A percentile compares a stretch with the other conserved stretches of the same genome.
Conservation (phyloP, 2,329 filamentous ascomycete species). For the Grosmannia huntii region DNA sequence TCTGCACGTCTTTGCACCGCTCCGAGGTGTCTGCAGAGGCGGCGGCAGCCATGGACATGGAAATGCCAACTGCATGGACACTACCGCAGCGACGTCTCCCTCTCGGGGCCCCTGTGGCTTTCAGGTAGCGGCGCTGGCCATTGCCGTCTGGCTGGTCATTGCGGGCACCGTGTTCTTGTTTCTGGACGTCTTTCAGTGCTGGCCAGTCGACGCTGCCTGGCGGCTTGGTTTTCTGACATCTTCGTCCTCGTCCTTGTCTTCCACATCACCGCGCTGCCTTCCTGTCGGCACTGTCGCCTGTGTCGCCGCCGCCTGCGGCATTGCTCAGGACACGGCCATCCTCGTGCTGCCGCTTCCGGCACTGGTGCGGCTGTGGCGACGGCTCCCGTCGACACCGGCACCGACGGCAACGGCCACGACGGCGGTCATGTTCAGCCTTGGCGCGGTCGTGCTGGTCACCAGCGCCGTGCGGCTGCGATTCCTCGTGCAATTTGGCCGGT, state of each 20-base stretch:
- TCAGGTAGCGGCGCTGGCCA: constrained; percentile 13
- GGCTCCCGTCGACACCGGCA: background rate
- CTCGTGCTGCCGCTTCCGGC: constrained; percentile 22
- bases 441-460: constrained; percentile 23
- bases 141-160: constrained; percentile 16
- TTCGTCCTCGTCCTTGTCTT: background rate
- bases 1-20: constrained; percentile 18
- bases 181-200: constrained; percentile 24
- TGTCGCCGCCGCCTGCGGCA: constrained; percentile 19
- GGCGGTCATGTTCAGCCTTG: constrained; percentile 25
- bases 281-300: constrained; percentile 20
- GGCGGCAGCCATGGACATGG: background rate
- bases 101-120: constrained; percentile 10
- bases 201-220: constrained; percentile 21
- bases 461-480: constrained; percentile 24
- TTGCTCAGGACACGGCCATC: constrained; percentile 23
- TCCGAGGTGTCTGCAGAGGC: constrained; percentile 9
- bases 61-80: background rate
- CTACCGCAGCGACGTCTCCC: background rate
- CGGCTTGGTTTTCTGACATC: constrained; percentile 15
- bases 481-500: constrained; percentile 16
- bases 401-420: constrained; percentile 8
- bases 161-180: constrained; percentile 18
- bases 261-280: constrained; percentile 17
- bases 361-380: constrained; percentile 18